phyloP scores from a whole-genome alignment of 768 basidiomycete genomes.

The Boletus reticuloceps region DNA sequence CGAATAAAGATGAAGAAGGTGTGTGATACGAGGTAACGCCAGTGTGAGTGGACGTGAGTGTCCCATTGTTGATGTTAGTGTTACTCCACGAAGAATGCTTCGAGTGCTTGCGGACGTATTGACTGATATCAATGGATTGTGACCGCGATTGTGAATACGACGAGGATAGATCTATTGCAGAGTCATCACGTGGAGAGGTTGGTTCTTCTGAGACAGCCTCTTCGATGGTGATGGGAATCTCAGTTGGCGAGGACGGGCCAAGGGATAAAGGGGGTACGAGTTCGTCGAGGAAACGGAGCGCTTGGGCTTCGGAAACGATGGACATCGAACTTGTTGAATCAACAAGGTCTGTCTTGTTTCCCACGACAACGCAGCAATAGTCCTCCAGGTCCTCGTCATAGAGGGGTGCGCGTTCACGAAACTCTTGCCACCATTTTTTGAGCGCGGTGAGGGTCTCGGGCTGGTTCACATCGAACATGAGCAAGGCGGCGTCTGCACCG shows the following conservation, averaged over 20 bases:
- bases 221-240: constrained; percentile 12
- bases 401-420: constrained; percentile 64
- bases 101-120: constrained; percentile 28
- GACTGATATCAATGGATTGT: constrained; percentile 25
- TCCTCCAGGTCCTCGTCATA: constrained; percentile 57
- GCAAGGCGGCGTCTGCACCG: constrained; percentile 76
- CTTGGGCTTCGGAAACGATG: constrained; percentile 40
- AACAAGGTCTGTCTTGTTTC: constrained; percentile 74
- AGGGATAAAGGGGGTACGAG: constrained; percentile 45
- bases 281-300: constrained; percentile 51
- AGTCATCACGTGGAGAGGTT: background rate
- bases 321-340: constrained; percentile 12
- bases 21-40: constrained; percentile 70
- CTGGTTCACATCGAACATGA: constrained; percentile 78
- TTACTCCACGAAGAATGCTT: constrained; percentile 48
- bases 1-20: constrained; percentile 73
- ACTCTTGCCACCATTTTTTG: constrained; percentile 77
- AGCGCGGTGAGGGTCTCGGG: constrained; percentile 59
- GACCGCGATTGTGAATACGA: constrained; percentile 21
- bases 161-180: constrained; percentile 19
- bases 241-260: constrained; percentile 5
- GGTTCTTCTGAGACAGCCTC: constrained; percentile 15
- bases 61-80: constrained; percentile 43
- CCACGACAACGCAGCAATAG: constrained; percentile 70
- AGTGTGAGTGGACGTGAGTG: constrained; percentile 56